phyloP scores from a whole-genome alignment of 148 eudicot genomes.

The Cornus florida region DNA sequence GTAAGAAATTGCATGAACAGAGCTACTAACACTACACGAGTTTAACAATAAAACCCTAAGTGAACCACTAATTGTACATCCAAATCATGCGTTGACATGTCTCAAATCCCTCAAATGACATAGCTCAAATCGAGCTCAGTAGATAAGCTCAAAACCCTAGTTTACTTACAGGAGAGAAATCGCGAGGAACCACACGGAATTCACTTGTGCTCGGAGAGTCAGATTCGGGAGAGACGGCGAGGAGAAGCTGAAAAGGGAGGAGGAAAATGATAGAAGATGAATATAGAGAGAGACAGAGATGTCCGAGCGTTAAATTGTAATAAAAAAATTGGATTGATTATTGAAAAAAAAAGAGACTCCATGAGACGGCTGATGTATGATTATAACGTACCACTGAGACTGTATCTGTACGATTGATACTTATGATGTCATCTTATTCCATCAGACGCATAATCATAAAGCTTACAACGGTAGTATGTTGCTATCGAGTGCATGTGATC shows the following conservation, averaged over 20 bases:
- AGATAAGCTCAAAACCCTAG: constrained; percentile 2
- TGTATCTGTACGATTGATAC: constrained; percentile 1
- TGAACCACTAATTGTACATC: not conserved
- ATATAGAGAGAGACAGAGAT: not conserved
- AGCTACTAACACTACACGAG: not conserved
- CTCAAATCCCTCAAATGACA: not conserved
- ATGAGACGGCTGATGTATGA: not conserved
- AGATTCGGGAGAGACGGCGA: constrained; percentile 6
- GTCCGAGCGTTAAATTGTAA: not conserved
- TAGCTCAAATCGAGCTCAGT: constrained; percentile 11
- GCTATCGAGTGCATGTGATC: constrained; percentile 9
- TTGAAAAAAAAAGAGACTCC: not conserved
- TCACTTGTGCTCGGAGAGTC: constrained; percentile 5
- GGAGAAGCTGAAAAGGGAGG: constrained; percentile 19
- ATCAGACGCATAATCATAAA: not conserved
- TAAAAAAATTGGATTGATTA: not conserved
- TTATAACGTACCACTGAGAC: constrained; percentile 10
- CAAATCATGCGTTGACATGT: not conserved
- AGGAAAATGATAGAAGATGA: constrained; percentile 16
- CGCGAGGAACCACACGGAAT: not conserved
- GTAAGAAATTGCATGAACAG: not conserved
- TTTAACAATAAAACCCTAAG: constrained; percentile 1
- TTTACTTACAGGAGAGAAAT: not conserved
- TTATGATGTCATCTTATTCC: not conserved
- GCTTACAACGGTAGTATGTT: not conserved